These are phyloP conservation scores for Russula sp. DNA, from an alignment of 768 basidiomycete genomes.

Conservation along the genomic window DNA sequence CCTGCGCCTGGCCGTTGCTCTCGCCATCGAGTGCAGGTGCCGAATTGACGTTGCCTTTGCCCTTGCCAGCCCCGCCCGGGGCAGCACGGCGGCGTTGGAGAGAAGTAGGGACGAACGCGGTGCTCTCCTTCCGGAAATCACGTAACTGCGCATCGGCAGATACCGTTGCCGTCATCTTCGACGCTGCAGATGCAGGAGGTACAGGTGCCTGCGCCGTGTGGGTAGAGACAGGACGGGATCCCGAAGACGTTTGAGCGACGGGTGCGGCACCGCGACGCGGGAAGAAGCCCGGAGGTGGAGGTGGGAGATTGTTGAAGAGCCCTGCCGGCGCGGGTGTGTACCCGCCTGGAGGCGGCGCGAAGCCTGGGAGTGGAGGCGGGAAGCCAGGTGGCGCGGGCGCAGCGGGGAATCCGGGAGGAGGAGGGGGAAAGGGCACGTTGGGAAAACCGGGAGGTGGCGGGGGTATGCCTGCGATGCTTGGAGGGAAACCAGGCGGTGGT, in stretches of 20 bases:
- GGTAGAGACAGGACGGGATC: slow-evolving; percentile 18
- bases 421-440: slow-evolving; percentile 2
- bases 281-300: slow-evolving; percentile 46
- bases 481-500: slow-evolving; percentile 19
- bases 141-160: slow-evolving; percentile 82
- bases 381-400: slow-evolving; percentile 22
- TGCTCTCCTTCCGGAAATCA: slow-evolving; percentile 92
- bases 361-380: slow-evolving; percentile 26
- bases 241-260: slow-evolving; percentile 4
- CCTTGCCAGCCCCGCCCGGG: slow-evolving; percentile 24
- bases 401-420: slow-evolving; percentile 15
- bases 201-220: slow-evolving; percentile 30
- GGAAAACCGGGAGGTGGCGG: slow-evolving; percentile 15
- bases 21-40: slow-evolving; percentile 31
- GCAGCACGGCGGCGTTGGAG: slow-evolving; percentile 63
- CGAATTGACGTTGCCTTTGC: slow-evolving; percentile 18
- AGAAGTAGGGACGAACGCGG: slow-evolving; percentile 79
- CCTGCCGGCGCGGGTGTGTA: slow-evolving; percentile 28
- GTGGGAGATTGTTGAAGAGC: slow-evolving; percentile 23
- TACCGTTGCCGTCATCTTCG: slow-evolving; percentile 68
- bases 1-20: slow-evolving; percentile 24
- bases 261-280: slow-evolving; percentile 37
- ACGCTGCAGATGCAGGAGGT: slow-evolving; percentile 31
- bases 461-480: slow-evolving; percentile 17
- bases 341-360: slow-evolving; percentile 23